These are phyloP conservation scores for Bretziella fagacearum DNA, from an alignment of 2,329 filamentous ascomycete species.

Conservation along the genomic window DNA sequence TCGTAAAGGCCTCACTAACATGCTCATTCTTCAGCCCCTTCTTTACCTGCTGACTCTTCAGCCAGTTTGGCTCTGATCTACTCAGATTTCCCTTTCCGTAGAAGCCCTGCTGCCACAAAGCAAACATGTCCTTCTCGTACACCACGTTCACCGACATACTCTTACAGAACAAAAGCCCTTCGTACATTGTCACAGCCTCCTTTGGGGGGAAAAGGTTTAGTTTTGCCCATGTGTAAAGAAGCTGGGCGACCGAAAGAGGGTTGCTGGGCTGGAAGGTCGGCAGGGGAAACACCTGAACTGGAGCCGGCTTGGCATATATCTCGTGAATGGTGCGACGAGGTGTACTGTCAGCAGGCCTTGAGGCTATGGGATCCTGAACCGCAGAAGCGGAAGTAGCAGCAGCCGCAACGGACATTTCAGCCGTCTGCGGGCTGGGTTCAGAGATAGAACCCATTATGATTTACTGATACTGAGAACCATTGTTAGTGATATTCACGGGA, in stretches of 20 bases:
- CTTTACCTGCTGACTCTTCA: conserved; percentile 63
- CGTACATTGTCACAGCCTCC: conserved; percentile 47
- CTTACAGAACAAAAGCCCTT: conserved; percentile 62
- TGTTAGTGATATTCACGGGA: background rate
- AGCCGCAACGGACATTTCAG: conserved; percentile 15
- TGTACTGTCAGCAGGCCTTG: too few relatives aligned
- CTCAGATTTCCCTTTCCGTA: conserved; percentile 90
- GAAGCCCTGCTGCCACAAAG: conserved; percentile 91
- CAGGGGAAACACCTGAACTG: conserved; percentile 65
- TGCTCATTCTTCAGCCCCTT: conserved; percentile 44
- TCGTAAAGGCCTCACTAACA: conserved; percentile 71
- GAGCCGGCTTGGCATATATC: conserved; percentile 67
- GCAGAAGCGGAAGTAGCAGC: too few relatives aligned
- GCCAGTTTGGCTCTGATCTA: conserved; percentile 87
- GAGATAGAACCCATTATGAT: conserved; percentile 5
- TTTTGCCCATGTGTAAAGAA: conserved; percentile 59
- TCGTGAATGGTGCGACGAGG: conserved; percentile 36
- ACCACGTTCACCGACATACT: conserved; percentile 74
- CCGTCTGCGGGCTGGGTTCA: conserved; percentile 3
- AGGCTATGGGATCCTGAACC: too few relatives aligned
- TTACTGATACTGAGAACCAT: conserved; percentile 8
- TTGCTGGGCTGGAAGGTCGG: conserved; percentile 85
- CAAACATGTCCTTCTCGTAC: conserved; percentile 56
- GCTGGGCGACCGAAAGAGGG: conserved; percentile 69
- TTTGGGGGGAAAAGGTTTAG: conserved; percentile 51